Evolutionary conservation across 768 basidiomycete genomes (phyloP).

Genomic region (Tricholoma sp.): DNA sequence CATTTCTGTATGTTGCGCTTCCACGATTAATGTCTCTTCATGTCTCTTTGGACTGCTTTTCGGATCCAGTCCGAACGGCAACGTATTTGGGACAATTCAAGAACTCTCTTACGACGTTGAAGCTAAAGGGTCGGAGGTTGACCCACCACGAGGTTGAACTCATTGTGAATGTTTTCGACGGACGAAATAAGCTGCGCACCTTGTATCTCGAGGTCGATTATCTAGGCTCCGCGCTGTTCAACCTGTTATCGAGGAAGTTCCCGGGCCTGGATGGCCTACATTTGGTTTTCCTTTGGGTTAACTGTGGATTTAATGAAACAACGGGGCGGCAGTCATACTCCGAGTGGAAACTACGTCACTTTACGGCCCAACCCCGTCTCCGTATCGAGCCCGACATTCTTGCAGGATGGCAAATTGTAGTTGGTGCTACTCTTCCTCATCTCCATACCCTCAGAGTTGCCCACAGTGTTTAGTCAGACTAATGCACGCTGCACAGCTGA

Average conservation of each 20-base stretch:
- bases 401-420: not conserved
- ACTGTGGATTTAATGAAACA: not conserved
- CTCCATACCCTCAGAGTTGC: not conserved
- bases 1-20: not conserved
- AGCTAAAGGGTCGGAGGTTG: not conserved
- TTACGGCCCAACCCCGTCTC: not conserved
- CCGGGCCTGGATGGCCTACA: not conserved
- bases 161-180: not conserved
- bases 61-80: not conserved
- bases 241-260: not conserved
- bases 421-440: not conserved
- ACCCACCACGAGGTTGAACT: not conserved
- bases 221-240: not conserved
- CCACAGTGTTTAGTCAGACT: not conserved
- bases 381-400: not conserved
- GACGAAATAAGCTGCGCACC: not conserved
- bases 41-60: not conserved
- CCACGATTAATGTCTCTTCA: not conserved
- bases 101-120: not conserved
- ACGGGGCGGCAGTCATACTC: not conserved
- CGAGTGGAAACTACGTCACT: not conserved
- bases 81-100: not conserved
- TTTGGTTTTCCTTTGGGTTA: not conserved
- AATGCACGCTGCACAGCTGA: too few species aligned
- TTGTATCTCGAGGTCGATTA: not conserved